Conservation (phyloP, 176 grass and related monocot species). For the Eleusine coracana region DNA sequence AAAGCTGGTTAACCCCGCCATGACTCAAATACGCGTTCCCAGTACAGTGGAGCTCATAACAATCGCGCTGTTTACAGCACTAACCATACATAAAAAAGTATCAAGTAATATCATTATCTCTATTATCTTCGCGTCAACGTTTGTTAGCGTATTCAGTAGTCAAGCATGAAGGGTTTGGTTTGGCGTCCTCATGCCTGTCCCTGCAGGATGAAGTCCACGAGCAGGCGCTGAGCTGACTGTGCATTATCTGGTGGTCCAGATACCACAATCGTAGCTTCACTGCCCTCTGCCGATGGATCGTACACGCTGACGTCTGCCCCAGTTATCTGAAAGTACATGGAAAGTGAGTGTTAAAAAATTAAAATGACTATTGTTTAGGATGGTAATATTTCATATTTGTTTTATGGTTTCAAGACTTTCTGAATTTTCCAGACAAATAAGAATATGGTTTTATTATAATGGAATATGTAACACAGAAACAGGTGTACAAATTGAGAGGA, state of each 20-base stretch:
- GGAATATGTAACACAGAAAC: neutral
- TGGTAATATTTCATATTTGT: neutral
- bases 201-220: constrained; percentile 39
- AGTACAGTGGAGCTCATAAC: neutral
- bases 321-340: constrained; percentile 36
- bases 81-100: neutral
- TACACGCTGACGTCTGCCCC: constrained; percentile 42
- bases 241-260: constrained; percentile 40
- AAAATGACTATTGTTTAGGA: neutral
- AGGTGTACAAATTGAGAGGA: neutral
- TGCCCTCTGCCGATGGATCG: constrained; percentile 17
- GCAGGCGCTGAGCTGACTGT: constrained; percentile 26
- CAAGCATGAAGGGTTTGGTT: neutral
- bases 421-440: neutral
- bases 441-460: neutral
- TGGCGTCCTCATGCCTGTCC: neutral
- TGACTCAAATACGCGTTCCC: neutral
- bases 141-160: neutral
- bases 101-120: neutral
- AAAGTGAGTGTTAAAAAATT: neutral
- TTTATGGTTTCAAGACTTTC: neutral
- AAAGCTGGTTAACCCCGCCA: neutral
- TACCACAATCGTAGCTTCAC: constrained; percentile 38
- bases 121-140: neutral
- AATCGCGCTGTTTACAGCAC: neutral